A percentile compares a stretch with the other conserved stretches of the same genome.
phyloP scores from a whole-genome alignment of 176 grass and related monocot genomes.

The Triticum dicoccoides region DNA sequence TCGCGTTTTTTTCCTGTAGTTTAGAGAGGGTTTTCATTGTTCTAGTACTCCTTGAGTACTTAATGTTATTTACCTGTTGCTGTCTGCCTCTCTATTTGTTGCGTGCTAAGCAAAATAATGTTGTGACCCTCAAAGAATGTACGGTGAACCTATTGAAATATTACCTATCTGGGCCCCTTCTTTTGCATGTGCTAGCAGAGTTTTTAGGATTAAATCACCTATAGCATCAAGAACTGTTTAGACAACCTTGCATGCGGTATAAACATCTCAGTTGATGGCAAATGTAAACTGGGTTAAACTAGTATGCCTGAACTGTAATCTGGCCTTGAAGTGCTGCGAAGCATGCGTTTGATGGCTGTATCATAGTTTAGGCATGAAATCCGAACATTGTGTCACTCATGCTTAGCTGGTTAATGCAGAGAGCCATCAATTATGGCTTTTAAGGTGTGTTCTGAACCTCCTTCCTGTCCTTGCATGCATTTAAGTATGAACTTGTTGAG shows the following conservation, averaged over 20 bases:
- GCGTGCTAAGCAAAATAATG: background rate
- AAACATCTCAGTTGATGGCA: background rate
- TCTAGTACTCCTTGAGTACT: background rate
- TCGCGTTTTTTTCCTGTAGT: background rate
- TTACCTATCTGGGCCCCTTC: background rate
- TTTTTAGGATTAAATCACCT: conserved; percentile 6
- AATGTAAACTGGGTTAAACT: background rate
- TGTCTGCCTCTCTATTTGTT: background rate
- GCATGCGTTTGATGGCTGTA: background rate
- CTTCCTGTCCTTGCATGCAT: background rate
- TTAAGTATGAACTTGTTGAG: conserved; percentile 9
- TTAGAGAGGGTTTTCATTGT: conserved; percentile 1
- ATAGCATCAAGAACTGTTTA: conserved; percentile 1
- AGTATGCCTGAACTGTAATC: background rate
- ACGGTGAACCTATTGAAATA: background rate
- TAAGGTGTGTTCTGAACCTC: background rate
- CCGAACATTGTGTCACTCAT: background rate
- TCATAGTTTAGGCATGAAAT: background rate
- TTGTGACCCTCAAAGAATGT: background rate
- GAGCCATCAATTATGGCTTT: conserved; percentile 13
- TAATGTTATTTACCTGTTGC: background rate
- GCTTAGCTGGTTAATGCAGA: background rate
- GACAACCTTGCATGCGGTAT: background rate
- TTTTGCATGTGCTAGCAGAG: background rate
- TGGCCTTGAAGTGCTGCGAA: background rate